Percentiles rank a stretch among this genome's conserved stretches.
phyloP scores from a whole-genome alignment of 306 rosid genomes.

The Pyrus bretschneideri region DNA sequence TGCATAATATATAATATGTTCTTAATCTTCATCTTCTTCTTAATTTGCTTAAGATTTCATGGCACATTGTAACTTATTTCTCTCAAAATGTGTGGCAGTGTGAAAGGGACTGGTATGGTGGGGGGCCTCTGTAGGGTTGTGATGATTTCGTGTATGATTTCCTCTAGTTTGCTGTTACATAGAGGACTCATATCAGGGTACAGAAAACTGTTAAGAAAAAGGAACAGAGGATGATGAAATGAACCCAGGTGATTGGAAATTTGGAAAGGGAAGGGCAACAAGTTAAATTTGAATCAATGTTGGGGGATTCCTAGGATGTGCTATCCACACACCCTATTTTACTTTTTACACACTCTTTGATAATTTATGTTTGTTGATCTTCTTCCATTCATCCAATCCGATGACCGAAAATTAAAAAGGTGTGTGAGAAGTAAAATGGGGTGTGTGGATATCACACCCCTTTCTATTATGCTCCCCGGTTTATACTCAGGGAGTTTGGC shows the following conservation, averaged over 20 bases:
- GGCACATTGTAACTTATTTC: background rate
- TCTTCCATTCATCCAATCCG: too few species aligned
- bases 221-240: background rate
- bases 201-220: background rate
- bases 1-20: too few species aligned
- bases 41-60: background rate
- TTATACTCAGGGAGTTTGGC: background rate
- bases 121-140: background rate
- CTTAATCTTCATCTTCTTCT: background rate
- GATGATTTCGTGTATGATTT: conserved; percentile 1
- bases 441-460: too few species aligned
- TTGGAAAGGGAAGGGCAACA: background rate
- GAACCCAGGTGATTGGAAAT: background rate
- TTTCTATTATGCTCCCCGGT: background rate
- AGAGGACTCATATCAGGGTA: background rate
- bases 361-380: too few species aligned
- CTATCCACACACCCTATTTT: too few species aligned
- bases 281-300: background rate
- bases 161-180: background rate
- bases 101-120: background rate
- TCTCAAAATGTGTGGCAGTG: background rate
- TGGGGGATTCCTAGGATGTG: background rate
- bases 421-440: too few species aligned
- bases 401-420: too few species aligned
- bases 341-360: too few species aligned